Evolutionary conservation across 106 monocot genomes (phyloP).

Genomic region (Allium fistulosum): DNA sequence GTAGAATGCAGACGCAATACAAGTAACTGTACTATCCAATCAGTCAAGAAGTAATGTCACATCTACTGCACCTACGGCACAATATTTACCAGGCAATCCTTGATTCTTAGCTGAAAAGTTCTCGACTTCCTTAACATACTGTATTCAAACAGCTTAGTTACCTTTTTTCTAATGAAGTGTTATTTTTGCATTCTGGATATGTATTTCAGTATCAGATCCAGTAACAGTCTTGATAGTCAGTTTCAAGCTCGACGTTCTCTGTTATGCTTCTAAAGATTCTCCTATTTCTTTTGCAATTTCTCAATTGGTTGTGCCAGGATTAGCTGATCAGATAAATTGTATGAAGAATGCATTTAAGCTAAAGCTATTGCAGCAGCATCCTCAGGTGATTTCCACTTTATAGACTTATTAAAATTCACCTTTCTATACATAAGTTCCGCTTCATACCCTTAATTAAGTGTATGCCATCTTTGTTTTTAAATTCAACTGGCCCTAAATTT

Average conservation of each 20-base stretch:
- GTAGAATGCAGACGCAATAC: slow-evolving; percentile 90
- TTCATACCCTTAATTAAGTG: neutral
- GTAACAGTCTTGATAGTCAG: slow-evolving; percentile 25
- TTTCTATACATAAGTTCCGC: neutral
- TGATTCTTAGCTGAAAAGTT: neutral
- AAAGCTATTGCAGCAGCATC: slow-evolving; percentile 32
- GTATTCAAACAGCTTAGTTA: neutral
- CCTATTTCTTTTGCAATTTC: slow-evolving; percentile 52
- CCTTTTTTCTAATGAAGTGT: neutral
- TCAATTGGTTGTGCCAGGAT: slow-evolving; percentile 70
- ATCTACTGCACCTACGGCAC: slow-evolving; percentile 37
- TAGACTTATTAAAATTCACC: neutral
- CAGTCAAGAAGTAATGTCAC: slow-evolving; percentile 35
- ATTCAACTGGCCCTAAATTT: too few species aligned
- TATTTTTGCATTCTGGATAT: neutral
- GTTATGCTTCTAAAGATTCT: slow-evolving; percentile 74
- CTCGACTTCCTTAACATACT: neutral
- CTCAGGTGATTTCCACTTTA: slow-evolving; percentile 40
- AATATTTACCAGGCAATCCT: slow-evolving; percentile 71
- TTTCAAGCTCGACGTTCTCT: slow-evolving; percentile 79
- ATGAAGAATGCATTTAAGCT: slow-evolving; percentile 32
- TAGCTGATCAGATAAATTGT: slow-evolving; percentile 51
- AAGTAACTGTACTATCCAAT: slow-evolving; percentile 59
- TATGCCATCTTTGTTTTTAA: too few species aligned
- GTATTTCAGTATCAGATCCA: slow-evolving; percentile 54